Evolutionary conservation across 2,329 filamentous ascomycete species (phyloP), one percentile per base, ranked within the genome.

Genomic region (Cryphonectria japonica): DNA sequence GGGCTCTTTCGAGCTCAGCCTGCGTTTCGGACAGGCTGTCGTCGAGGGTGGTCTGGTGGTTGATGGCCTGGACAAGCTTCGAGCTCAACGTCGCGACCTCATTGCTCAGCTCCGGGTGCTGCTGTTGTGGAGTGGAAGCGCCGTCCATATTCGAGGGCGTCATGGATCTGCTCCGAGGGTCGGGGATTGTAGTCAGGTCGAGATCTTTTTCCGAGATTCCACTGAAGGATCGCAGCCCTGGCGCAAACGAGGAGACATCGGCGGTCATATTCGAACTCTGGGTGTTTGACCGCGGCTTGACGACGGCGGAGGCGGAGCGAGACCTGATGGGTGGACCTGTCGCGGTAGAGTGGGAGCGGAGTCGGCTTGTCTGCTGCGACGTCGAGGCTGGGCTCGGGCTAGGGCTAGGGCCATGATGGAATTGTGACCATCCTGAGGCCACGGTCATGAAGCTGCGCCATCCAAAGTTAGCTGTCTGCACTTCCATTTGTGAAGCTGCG

Each of bases 41-140:
- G 80, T 98, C 96, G 61, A 99, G 87, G 32, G 88, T 91, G 9
- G 95, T 98, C 81, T 98, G 95, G 80, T 97, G 92, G 79, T 99
- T 99, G 82, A 99, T 98, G 61, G 96, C 95, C 78, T 96, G 95
- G 76, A 99, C 95, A 74, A 99, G 89, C 81, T 99, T 99, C 65
- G 94, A 95, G 82, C 94, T 98, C 43, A 99, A 85, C 8, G 93
- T 90, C 9, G 95, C 93, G 39, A 99, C 93, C 81, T 98, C 96
- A 71, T 88, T 84, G 74, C 86, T 86, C 32, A 90, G 82, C 70
- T 89, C 88, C 6, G 87, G 86, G 72, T 89, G 86, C 61, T 84
- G 85, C 8, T 77, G 76, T 1, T 77, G 76, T 1, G 82, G 79
- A 60, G 76, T 79, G 57, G 77, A 71, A 71, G 78, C 73, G 52